phyloP scores from a whole-genome alignment of 2,329 filamentous ascomycete genomes.

The Penicillium sclerotiorum region DNA sequence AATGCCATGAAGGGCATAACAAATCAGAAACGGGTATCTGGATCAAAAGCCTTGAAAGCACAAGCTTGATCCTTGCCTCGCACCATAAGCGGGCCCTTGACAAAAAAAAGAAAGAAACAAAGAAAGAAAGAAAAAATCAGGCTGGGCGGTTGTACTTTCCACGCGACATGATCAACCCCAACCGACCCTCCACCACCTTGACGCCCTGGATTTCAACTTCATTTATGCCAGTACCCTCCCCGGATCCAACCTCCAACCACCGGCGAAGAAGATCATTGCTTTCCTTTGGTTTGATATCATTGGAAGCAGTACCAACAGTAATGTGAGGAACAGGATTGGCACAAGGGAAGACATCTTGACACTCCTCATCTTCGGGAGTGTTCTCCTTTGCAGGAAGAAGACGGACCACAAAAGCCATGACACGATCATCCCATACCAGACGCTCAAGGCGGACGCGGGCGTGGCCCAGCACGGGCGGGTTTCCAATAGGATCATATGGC shows the following conservation, averaged over 20 bases:
- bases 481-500: slow-evolving; percentile 23
- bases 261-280: slow-evolving; percentile 79
- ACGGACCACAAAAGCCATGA: slow-evolving; percentile 91
- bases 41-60: no score
- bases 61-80: no score
- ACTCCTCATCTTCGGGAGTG: slow-evolving; percentile 31
- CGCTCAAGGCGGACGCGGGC: slow-evolving; percentile 60
- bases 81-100: no score
- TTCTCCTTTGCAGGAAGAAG: slow-evolving; percentile 51
- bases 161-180: slow-evolving; percentile 53
- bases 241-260: slow-evolving; percentile 69
- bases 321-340: slow-evolving; percentile 82
- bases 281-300: slow-evolving; percentile 83
- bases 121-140: no score
- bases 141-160: slow-evolving; percentile 17
- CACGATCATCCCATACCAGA: slow-evolving; percentile 78
- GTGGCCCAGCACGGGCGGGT: slow-evolving; percentile 36
- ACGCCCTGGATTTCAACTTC: slow-evolving; percentile 58
- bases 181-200: slow-evolving; percentile 58
- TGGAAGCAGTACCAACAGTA: slow-evolving; percentile 79
- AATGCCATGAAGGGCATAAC: no score
- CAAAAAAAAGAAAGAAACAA: no score
- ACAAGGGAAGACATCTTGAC: slow-evolving; percentile 64
- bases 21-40: no score
- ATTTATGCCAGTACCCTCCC: slow-evolving; percentile 54